Conservation (phyloP, 1,284 basidiomycete genomes). For the Bjerkandera adusta region DNA sequence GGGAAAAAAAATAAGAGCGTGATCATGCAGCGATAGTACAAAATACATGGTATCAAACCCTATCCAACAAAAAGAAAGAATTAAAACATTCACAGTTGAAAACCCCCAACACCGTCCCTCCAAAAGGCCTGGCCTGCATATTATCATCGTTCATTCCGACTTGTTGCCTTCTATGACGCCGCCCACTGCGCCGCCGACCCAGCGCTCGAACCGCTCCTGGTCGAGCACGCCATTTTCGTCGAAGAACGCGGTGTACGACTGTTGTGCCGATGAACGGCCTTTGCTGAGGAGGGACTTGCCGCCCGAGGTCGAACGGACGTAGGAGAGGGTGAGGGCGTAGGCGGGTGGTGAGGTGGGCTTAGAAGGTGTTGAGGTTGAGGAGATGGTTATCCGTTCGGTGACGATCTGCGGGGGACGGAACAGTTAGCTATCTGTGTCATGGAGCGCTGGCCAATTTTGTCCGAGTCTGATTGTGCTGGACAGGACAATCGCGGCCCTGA, state of each 20-base stretch:
- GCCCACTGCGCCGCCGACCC: conserved; percentile 66
- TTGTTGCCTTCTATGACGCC: conserved; percentile 33
- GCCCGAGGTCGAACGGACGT: conserved; percentile 70
- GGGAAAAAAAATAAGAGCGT: too few relatives aligned
- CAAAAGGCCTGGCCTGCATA: too few relatives aligned
- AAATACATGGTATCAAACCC: conserved; percentile 7
- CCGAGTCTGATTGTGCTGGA: too few relatives aligned
- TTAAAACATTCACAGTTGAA: too few relatives aligned
- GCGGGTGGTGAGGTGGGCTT: conserved; percentile 45
- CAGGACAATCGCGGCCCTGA: too few relatives aligned
- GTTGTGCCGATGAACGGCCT: conserved; percentile 50
- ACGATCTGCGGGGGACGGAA: conserved; percentile 56
- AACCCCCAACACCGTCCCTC: too few relatives aligned
- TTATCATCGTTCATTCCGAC: not conserved
- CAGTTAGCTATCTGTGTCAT: not conserved
- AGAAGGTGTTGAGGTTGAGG: conserved; percentile 59
- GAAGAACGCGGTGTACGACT: conserved; percentile 67
- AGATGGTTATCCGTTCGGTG: conserved; percentile 76
- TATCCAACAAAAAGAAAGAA: not conserved
- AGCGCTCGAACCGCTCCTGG: conserved; percentile 66
- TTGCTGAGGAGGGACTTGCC: conserved; percentile 75
- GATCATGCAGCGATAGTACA: too few relatives aligned
- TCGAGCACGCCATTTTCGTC: conserved; percentile 70
- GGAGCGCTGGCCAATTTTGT: not conserved
- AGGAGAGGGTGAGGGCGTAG: conserved; percentile 62